phyloP scores from a whole-genome alignment of 805 yeast species.

The Hanseniaspora vineae region DNA sequence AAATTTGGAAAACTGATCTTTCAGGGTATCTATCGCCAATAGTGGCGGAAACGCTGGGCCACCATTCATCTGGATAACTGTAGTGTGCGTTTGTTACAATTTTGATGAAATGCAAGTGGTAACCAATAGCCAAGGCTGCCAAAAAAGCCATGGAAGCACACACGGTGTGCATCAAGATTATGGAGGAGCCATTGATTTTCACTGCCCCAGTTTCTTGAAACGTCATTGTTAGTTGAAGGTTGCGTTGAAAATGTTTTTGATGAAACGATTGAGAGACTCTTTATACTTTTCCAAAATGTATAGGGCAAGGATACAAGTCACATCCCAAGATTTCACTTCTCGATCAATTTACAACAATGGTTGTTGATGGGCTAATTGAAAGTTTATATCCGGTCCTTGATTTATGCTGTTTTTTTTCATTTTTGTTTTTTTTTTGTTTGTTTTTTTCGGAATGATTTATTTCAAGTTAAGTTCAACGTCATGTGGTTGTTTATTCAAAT shows the following conservation, averaged over 20 bases:
- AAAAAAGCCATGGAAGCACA: conserved; percentile 66
- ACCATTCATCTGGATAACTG: conserved; percentile 97
- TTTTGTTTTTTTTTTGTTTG: too few relatives aligned
- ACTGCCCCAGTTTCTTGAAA: neutral
- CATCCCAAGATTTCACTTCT: too few relatives aligned
- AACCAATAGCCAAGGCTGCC: conserved; percentile 64
- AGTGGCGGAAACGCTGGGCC: conserved; percentile 93
- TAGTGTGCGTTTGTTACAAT: conserved; percentile 77
- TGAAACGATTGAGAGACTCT: too few relatives aligned
- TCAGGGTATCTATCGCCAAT: conserved; percentile 97
- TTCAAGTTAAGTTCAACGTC: too few relatives aligned
- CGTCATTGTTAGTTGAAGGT: neutral
- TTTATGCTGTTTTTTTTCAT: neutral
- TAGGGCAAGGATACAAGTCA: too few relatives aligned
- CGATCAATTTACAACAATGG: too few relatives aligned
- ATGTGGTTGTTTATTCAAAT: too few relatives aligned
- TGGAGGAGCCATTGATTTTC: neutral
- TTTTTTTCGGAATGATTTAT: too few relatives aligned
- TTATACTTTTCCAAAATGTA: too few relatives aligned
- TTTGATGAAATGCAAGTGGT: conserved; percentile 67
- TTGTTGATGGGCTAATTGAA: too few relatives aligned
- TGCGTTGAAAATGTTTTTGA: too few relatives aligned
- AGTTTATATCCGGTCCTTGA: neutral
- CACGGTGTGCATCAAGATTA: conserved; percentile 44
- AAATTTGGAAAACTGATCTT: conserved; percentile 77